Evolutionary conservation across 2,329 filamentous ascomycete species (phyloP).

Genomic region (Verticillium albo-atrum): DNA sequence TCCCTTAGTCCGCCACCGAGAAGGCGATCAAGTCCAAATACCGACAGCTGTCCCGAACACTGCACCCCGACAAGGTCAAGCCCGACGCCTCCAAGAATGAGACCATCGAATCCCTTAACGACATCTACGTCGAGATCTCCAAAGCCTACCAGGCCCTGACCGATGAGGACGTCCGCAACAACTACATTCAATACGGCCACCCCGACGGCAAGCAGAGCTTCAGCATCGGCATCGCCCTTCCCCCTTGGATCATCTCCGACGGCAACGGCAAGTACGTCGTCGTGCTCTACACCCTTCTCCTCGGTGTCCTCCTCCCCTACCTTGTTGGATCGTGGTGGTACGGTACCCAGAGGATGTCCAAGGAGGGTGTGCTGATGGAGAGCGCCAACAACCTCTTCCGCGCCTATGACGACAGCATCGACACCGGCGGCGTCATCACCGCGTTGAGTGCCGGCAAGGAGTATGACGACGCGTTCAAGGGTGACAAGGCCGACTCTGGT

Average conservation of each 20-base stretch:
- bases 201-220: constrained; percentile 98
- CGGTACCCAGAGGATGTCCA: constrained; percentile 86
- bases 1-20: constrained; percentile 63
- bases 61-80: constrained; percentile 88
- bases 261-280: constrained; percentile 95
- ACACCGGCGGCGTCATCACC: constrained; percentile 72
- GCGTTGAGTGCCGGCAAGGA: constrained; percentile 85
- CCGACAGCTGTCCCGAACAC: constrained; percentile 77
- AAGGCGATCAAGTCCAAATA: constrained; percentile 91
- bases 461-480: constrained; percentile 71
- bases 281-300: constrained; percentile 78
- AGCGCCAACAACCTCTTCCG: constrained; percentile 93
- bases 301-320: constrained; percentile 89
- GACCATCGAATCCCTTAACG: constrained; percentile 78
- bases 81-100: constrained; percentile 85
- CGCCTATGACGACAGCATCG: constrained; percentile 82
- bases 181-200: constrained; percentile 93
- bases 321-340: constrained; percentile 99
- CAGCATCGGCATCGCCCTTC: constrained; percentile 94
- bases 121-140: constrained; percentile 87
- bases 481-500: constrained; percentile 73
- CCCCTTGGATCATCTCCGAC: constrained; percentile 86
- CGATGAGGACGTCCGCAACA: constrained; percentile 94
- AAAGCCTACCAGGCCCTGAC: constrained; percentile 98
- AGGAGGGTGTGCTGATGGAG: constrained; percentile 88